Conservation (phyloP, 306 rosid species). For the Dalbergia cultrata region DNA sequence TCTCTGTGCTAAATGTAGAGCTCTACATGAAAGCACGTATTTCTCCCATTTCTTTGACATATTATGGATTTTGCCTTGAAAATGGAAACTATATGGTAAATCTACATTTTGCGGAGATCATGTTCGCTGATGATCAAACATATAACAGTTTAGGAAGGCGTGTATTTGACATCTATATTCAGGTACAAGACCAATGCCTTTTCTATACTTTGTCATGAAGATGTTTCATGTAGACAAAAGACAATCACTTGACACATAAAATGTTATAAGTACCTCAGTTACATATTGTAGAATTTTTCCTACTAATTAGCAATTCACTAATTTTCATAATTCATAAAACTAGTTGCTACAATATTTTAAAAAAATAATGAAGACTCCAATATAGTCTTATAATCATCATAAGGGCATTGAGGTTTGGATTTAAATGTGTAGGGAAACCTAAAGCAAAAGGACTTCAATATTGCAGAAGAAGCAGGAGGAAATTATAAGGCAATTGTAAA, state of each 20-base stretch:
- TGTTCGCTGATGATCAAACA: slow-evolving; percentile 42
- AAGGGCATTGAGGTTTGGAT: background rate
- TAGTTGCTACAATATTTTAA: too few relatives aligned
- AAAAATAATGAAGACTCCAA: background rate
- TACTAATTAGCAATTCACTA: background rate
- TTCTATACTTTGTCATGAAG: too few relatives aligned
- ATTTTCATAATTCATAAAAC: too few relatives aligned
- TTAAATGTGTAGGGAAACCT: slow-evolving; percentile 15
- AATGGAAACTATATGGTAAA: slow-evolving; percentile 63
- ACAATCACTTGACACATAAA: too few relatives aligned
- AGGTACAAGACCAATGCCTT: slow-evolving; percentile 44
- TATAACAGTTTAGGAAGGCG: slow-evolving; percentile 62
- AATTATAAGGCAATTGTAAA: background rate
- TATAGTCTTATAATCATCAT: too few relatives aligned
- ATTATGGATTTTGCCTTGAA: slow-evolving; percentile 62
- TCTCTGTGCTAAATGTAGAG: slow-evolving; percentile 48
- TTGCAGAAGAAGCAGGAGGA: slow-evolving; percentile 46
- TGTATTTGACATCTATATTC: slow-evolving; percentile 61
- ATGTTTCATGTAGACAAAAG: too few relatives aligned
- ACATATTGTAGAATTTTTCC: background rate
- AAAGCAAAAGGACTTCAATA: slow-evolving; percentile 43
- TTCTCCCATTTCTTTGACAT: slow-evolving; percentile 75
- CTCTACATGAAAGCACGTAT: slow-evolving; percentile 70
- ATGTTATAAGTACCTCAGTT: background rate
- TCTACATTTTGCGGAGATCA: slow-evolving; percentile 65